Evolutionary conservation across 768 basidiomycete genomes (phyloP), one percentile per base, ranked within the genome.

Genomic region (Russula sp.): DNA sequence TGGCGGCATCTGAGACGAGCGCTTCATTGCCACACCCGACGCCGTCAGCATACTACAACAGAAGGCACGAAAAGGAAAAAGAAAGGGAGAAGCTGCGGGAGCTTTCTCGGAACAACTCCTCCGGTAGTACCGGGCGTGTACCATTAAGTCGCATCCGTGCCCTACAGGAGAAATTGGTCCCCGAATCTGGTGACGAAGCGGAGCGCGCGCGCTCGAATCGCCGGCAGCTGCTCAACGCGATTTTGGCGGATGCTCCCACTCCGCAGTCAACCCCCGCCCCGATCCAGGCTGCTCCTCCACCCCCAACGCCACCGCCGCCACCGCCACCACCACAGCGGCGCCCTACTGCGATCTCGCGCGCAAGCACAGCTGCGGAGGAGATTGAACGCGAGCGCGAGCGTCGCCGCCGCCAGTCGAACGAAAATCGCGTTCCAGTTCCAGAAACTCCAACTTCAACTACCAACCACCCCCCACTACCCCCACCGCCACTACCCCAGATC

Each of bases 121-220:
- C 66, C 18, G 62, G 62, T 16, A 20, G 58, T 16, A 63, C 62
- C 47, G 62, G 62, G 7, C 57, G 62, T 36, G 62, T 63, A 14
- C 32, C 62, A 18, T 13, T 63, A 18, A 59, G 64, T 48, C 65
- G 57, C 35, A 63, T 52, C 60, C 60, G 54, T 0, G 60, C 54
- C 18, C 42, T 65, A 9, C 57, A 64, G 11, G 62, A 61, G 51
- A 54, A 55, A 38, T 50, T 61, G 32, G 55, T 62, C n/a, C 64
- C 64, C 11, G 66, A 67, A 35, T 62, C 65, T 4, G 61, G 64
- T 34, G 66, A 67, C 58, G 66, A 67, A 56, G 66, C 62, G n/a
- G 62, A 63, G 53, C 62, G 57, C 56, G 41, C 45, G 29, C 64
- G 66, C 13, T 64, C 52, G 9, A 42, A 18, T 3, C 58, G 56